Percentiles rank a stretch among this genome's conserved stretches.
phyloP scores from a whole-genome alignment of 345 rosid species.

The Rhodomyrtus tomentosa region DNA sequence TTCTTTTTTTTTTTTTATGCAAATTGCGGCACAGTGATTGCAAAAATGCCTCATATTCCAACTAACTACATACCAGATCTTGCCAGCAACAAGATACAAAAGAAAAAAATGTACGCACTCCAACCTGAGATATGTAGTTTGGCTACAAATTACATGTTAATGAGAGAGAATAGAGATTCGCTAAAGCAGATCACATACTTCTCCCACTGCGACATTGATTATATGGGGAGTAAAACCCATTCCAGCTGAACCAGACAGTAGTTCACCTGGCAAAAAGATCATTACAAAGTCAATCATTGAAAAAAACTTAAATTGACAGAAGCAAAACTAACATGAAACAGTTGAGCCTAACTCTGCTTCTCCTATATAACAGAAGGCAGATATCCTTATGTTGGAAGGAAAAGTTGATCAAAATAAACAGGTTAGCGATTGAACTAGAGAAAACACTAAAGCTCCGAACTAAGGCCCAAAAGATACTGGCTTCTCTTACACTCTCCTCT shows the following conservation, averaged over 20 bases:
- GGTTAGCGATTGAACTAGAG: neutral
- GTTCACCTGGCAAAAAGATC: slow-evolving; percentile 45
- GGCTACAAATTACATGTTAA: neutral
- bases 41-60: neutral
- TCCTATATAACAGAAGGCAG: neutral
- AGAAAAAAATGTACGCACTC: neutral
- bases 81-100: neutral
- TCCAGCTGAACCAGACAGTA: slow-evolving; percentile 69
- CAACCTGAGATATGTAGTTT: neutral
- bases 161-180: neutral
- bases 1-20: neutral
- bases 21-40: neutral
- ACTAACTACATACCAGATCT: neutral
- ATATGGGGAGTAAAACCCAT: slow-evolving; percentile 75
- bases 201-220: slow-evolving; percentile 64
- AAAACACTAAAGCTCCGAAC: neutral
- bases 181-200: slow-evolving; percentile 33
- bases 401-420: neutral
- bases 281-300: neutral
- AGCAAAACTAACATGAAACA: neutral
- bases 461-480: neutral
- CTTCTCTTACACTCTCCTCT: neutral
- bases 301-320: neutral
- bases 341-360: neutral
- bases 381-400: neutral